These are phyloP conservation scores for Panaeolus papilionaceus DNA, from an alignment of 768 basidiomycete species.

Conservation along the genomic window DNA sequence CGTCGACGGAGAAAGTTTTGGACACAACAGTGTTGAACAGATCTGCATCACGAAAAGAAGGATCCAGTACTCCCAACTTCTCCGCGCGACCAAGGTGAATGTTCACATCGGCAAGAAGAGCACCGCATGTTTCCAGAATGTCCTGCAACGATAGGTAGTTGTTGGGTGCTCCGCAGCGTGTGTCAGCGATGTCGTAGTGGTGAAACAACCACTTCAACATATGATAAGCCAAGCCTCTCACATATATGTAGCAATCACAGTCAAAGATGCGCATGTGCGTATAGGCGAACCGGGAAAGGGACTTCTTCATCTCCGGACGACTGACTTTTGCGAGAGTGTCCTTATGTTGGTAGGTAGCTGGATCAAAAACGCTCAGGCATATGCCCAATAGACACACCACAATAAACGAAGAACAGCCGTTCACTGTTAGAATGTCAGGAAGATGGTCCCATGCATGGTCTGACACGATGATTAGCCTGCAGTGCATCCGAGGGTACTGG, in stretches of 20 bases:
- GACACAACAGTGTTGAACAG: background rate
- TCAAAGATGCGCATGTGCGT: background rate
- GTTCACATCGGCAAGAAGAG: background rate
- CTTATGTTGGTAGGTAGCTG: background rate
- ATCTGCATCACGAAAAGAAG: background rate
- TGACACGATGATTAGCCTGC: too few relatives aligned
- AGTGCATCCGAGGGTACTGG: too few relatives aligned
- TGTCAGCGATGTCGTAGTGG: background rate
- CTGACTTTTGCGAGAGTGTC: too few relatives aligned
- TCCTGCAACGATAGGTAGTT: background rate
- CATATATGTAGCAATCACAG: background rate
- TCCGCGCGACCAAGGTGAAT: background rate
- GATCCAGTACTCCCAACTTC: background rate
- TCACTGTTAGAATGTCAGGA: background rate
- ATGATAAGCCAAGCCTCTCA: background rate
- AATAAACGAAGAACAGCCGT: background rate
- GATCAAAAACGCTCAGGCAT: background rate
- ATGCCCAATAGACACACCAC: background rate
- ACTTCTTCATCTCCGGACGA: too few relatives aligned
- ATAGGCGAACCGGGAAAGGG: too few relatives aligned
- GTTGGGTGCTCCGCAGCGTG: background rate
- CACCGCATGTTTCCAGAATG: background rate
- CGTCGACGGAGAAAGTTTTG: background rate
- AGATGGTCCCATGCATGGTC: background rate
- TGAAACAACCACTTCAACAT: background rate